phyloP scores from a whole-genome alignment of 2,329 filamentous ascomycete genomes.

The Drechslerella coelobrocha region DNA sequence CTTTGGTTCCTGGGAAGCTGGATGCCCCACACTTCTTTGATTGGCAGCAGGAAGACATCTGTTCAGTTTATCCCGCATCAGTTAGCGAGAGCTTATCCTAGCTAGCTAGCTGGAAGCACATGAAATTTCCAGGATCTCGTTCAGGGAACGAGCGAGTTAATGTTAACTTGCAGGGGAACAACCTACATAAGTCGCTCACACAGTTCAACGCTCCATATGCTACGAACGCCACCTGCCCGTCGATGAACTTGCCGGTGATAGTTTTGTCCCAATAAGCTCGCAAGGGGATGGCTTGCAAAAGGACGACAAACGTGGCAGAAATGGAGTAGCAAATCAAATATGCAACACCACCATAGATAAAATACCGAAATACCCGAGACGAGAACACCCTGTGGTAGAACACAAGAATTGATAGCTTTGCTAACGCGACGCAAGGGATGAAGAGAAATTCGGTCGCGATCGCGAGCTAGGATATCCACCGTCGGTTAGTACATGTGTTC shows the following conservation, averaged over 20 bases:
- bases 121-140: not conserved
- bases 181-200: constrained; percentile 42
- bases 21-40: constrained; percentile 42
- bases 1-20: constrained; percentile 49
- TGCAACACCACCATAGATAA: constrained; percentile 37
- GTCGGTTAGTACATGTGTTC: constrained; percentile 20
- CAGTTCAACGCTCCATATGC: constrained; percentile 34
- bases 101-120: too few species aligned
- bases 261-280: constrained; percentile 44
- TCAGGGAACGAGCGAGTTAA: not conserved
- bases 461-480: constrained; percentile 57
- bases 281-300: constrained; percentile 43
- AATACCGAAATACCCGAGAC: constrained; percentile 28
- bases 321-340: constrained; percentile 29
- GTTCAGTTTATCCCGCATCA: not conserved
- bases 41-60: constrained; percentile 47
- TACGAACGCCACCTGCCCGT: constrained; percentile 32
- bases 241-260: constrained; percentile 37
- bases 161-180: not conserved
- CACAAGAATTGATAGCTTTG: constrained; percentile 60
- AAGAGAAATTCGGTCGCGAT: constrained; percentile 60
- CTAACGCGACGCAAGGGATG: constrained; percentile 58
- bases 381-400: constrained; percentile 59
- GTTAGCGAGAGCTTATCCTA: not conserved
- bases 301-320: constrained; percentile 11